phyloP scores from a whole-genome alignment of 2,329 filamentous ascomycete genomes.

The Ophidiomyces ophidiicola region DNA sequence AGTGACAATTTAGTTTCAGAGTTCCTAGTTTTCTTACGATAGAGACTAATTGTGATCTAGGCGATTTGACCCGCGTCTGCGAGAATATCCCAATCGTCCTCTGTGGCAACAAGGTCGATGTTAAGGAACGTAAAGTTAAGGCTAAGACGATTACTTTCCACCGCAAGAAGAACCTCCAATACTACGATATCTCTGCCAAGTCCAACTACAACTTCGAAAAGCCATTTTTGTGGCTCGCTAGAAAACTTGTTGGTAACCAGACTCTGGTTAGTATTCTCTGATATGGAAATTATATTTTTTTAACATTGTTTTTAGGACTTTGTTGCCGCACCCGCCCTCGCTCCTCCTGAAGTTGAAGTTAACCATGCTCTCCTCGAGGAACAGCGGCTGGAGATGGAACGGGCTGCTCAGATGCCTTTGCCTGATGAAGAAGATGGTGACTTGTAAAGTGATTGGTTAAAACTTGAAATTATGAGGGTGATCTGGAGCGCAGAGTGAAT shows the following conservation, averaged over 20 bases:
- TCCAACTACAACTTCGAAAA: slow-evolving; percentile 93
- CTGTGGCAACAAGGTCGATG: slow-evolving; percentile 95
- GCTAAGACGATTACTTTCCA: slow-evolving; percentile 99
- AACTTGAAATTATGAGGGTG: background rate
- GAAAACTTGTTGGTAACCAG: slow-evolving; percentile 95
- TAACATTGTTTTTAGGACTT: slow-evolving; percentile 57
- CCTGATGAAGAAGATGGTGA: slow-evolving; percentile 83
- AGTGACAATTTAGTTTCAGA: slow-evolving; percentile 58
- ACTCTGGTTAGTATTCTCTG: slow-evolving; percentile 50
- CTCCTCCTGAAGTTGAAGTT: slow-evolving; percentile 82
- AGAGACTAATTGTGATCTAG: slow-evolving; percentile 36
- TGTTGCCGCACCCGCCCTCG: slow-evolving; percentile 86
- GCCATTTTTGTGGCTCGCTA: slow-evolving; percentile 97
- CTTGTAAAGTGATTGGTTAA: slow-evolving; percentile 27
- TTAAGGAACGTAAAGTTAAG: slow-evolving; percentile 99
- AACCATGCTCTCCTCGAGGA: slow-evolving; percentile 68
- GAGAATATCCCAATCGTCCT: slow-evolving; percentile 99
- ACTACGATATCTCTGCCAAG: slow-evolving; percentile 98
- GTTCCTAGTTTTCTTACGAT: background rate
- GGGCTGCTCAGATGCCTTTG: slow-evolving; percentile 69
- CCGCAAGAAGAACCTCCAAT: slow-evolving; percentile 99
- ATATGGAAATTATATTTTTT: slow-evolving; percentile 11
- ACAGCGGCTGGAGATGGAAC: slow-evolving; percentile 81
- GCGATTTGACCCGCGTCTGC: slow-evolving; percentile 93
- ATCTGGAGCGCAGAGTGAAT: background rate